Percentiles rank a stretch among this genome's conserved stretches.
phyloP scores from a whole-genome alignment of 1,284 basidiomycete species.

The Puccinia sorghi region DNA sequence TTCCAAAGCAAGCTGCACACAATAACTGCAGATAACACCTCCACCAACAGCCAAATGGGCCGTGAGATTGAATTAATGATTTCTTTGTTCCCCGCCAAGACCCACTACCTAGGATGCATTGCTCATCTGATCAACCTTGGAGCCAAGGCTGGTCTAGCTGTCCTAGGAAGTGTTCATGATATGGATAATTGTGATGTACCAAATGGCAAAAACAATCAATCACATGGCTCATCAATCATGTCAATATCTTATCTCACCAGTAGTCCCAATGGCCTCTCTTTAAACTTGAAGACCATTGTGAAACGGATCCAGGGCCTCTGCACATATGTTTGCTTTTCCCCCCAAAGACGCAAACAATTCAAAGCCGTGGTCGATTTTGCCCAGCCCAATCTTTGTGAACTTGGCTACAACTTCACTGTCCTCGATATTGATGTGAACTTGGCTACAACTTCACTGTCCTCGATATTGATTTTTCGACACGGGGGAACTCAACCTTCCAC shows the following conservation, averaged over 20 bases:
- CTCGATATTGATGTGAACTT: conserved; percentile 12
- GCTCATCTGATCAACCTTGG: conserved; percentile 14
- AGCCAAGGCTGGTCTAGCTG: conserved; percentile 12
- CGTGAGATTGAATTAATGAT: background rate
- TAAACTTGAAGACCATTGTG: conserved; percentile 14
- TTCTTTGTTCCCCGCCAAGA: background rate
- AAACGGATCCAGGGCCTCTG: conserved; percentile 6
- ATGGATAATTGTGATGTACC: background rate
- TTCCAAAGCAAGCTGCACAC: background rate
- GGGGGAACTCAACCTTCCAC: conserved; percentile 9
- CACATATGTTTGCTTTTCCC: background rate
- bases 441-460: conserved; percentile 6
- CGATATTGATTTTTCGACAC: conserved; percentile 4
- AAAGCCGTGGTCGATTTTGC: background rate
- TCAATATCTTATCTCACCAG: background rate
- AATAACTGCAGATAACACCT: conserved; percentile 14
- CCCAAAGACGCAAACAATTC: conserved; percentile 23
- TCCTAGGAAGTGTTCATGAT: background rate
- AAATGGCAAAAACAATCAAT: too few species aligned
- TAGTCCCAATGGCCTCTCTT: background rate
- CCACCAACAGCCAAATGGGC: conserved; percentile 1
- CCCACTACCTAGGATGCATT: conserved; percentile 4
- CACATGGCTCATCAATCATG: background rate
- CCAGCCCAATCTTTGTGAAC: conserved; percentile 4
- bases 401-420: background rate